A percentile compares a stretch with the other conserved stretches of the same genome.
phyloP scores from a whole-genome alignment of 139 green algal species.

The Prasinococcaceae sp. region DNA sequence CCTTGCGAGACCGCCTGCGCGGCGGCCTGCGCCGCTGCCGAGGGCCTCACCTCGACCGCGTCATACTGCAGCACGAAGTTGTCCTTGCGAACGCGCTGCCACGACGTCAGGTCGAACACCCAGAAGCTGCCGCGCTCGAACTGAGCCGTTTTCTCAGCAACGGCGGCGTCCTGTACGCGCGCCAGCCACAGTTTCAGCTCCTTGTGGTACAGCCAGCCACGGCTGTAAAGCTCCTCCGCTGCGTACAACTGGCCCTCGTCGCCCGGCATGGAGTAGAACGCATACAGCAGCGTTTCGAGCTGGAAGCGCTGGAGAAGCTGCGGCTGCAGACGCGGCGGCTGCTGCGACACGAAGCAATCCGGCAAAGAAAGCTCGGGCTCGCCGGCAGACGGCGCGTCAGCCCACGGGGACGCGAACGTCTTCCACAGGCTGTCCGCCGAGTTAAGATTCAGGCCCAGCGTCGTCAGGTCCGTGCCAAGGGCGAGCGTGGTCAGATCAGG shows the following conservation, averaged over 20 bases:
- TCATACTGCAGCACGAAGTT: constrained; percentile 34
- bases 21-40: too few species aligned
- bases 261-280: constrained; percentile 76
- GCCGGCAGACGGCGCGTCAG: constrained; percentile 44
- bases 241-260: constrained; percentile 67
- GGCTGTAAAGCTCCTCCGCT: constrained; percentile 77
- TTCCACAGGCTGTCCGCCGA: constrained; percentile 56
- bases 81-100: constrained; percentile 65
- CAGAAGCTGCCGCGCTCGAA: constrained; percentile 79
- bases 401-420: constrained; percentile 68
- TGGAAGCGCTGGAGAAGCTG: constrained; percentile 89
- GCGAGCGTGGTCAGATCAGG: constrained; percentile 84
- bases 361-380: constrained; percentile 75
- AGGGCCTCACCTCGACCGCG: background rate
- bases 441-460: constrained; percentile 89
- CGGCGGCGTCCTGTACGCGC: constrained; percentile 52
- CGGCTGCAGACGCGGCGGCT: constrained; percentile 50
- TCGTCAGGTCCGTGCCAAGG: constrained; percentile 89
- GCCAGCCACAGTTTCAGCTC: constrained; percentile 72
- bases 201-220: constrained; percentile 79
- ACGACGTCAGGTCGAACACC: constrained; percentile 76
- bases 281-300: constrained; percentile 96
- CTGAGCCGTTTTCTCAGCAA: constrained; percentile 56
- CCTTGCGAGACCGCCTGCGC: too few species aligned
- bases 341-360: constrained; percentile 63